A percentile compares a stretch with the other conserved stretches of the same genome.
Evolutionary conservation across 2,329 filamentous ascomycete genomes (phyloP).

Genomic region (Cordyceps cicadae): DNA sequence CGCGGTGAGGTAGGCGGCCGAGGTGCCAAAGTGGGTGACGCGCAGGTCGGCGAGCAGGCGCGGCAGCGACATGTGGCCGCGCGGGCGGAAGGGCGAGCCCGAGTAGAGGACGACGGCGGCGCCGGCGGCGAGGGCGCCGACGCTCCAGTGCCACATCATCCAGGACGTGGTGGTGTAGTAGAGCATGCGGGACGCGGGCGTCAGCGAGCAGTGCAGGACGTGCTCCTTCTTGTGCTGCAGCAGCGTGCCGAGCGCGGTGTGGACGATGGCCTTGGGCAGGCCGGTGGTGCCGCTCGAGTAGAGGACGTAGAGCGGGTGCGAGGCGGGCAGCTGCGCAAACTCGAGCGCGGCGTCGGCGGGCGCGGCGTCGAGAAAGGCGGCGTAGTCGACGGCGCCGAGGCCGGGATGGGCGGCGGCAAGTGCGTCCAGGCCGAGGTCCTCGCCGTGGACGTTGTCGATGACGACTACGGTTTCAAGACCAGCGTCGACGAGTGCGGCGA

Average conservation of each 20-base stretch:
- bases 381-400: constrained; percentile 36
- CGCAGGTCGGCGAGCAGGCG: constrained; percentile 68
- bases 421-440: constrained; percentile 33
- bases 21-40: constrained; percentile 92
- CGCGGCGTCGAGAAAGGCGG: constrained; percentile 34
- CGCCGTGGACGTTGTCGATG: constrained; percentile 54
- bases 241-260: constrained; percentile 81
- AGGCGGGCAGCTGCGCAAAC: constrained; percentile 73
- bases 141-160: constrained; percentile 99
- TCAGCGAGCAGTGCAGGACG: constrained; percentile 74
- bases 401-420: constrained; percentile 27
- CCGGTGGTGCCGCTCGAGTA: constrained; percentile 89
- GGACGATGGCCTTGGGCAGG: constrained; percentile 86
- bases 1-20: constrained; percentile 84
- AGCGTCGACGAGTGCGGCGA: constrained; percentile 46
- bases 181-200: constrained; percentile 64
- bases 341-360: constrained; percentile 36
- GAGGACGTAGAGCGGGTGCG: constrained; percentile 87
- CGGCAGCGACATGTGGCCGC: constrained; percentile 74
- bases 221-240: constrained; percentile 98
- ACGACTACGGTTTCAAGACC: constrained; percentile 65
- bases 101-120: constrained; percentile 83
- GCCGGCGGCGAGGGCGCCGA: constrained; percentile 76
- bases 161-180: constrained; percentile 94
- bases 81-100: constrained; percentile 78